These are phyloP conservation scores for Amylostereum areolatum DNA, from an alignment of 1,284 basidiomycete species.

Conservation along the genomic window DNA sequence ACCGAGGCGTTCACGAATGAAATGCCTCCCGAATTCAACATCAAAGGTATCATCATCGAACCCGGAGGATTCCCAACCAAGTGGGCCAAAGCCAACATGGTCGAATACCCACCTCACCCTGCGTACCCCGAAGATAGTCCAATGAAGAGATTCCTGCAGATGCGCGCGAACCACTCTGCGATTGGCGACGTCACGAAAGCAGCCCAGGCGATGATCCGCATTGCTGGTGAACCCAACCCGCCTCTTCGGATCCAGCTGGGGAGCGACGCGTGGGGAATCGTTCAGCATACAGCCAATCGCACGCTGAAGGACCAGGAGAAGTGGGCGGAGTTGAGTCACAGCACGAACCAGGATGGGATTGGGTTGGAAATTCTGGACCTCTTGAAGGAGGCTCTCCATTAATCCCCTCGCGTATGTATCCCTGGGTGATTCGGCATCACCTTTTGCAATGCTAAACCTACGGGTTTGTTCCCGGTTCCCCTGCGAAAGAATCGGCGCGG, in stretches of 20 bases:
- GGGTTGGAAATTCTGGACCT: slow-evolving; percentile 2
- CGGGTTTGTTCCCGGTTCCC: too few species aligned
- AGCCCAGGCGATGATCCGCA: slow-evolving; percentile 14
- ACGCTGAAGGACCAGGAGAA: slow-evolving; percentile 23
- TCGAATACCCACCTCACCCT: slow-evolving; percentile 8
- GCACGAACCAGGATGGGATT: slow-evolving; percentile 24
- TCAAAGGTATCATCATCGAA: slow-evolving; percentile 29
- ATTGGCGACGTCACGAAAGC: slow-evolving; percentile 15
- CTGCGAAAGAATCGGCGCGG: too few species aligned
- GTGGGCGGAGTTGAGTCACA: slow-evolving; percentile 21
- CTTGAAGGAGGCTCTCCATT: not conserved
- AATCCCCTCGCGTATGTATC: too few species aligned
- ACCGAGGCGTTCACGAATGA: slow-evolving; percentile 23
- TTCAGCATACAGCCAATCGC: slow-evolving; percentile 20
- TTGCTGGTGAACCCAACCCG: slow-evolving; percentile 18
- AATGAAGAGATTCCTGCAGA: slow-evolving; percentile 2
- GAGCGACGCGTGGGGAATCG: slow-evolving; percentile 22
- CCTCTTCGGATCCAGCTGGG: slow-evolving; percentile 30
- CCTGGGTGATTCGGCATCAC: too few species aligned
- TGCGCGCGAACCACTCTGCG: not conserved
- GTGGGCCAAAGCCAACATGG: slow-evolving; percentile 15
- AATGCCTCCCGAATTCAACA: slow-evolving; percentile 25
- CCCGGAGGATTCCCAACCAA: slow-evolving; percentile 29
- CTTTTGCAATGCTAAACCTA: too few species aligned
- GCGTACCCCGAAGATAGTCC: slow-evolving; percentile 15